Evolutionary conservation across 495 filamentous ascomycete species (phyloP).

Genomic region (Neurospora sp.): DNA sequence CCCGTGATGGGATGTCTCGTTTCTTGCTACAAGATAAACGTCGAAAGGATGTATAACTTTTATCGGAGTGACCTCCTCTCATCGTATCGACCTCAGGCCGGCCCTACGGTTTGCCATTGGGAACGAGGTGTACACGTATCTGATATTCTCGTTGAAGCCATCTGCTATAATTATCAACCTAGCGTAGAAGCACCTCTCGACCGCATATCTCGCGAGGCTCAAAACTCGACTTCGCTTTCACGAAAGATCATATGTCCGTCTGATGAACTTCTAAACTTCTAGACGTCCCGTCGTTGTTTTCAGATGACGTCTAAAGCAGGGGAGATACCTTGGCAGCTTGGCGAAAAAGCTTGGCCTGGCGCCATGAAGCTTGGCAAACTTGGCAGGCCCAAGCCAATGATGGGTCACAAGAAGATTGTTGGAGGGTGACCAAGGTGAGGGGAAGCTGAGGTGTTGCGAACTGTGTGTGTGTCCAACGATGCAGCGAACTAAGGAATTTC

Average conservation of each 20-base stretch:
- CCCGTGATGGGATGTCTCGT: not conserved
- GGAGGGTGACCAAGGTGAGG: not conserved
- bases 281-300: not conserved
- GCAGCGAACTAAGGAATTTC: not conserved
- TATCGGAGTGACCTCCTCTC: not conserved
- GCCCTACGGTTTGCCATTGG: not conserved
- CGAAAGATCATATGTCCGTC: not conserved
- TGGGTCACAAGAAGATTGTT: not conserved
- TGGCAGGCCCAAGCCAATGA: constrained; percentile 1
- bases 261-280: not conserved
- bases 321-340: constrained; percentile 24
- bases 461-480: not conserved
- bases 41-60: not conserved
- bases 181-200: not conserved
- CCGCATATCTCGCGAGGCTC: not conserved
- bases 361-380: constrained; percentile 12
- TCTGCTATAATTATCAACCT: not conserved
- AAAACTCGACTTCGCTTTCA: not conserved
- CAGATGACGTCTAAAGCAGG: not conserved
- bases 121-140: not conserved
- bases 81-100: not conserved
- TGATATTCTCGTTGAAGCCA: not conserved
- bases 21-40: not conserved
- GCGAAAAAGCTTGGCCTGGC: constrained; percentile 14
- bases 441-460: not conserved